These are phyloP conservation scores for Brassica carinata DNA, from an alignment of 345 rosid genomes.

Conservation along the genomic window DNA sequence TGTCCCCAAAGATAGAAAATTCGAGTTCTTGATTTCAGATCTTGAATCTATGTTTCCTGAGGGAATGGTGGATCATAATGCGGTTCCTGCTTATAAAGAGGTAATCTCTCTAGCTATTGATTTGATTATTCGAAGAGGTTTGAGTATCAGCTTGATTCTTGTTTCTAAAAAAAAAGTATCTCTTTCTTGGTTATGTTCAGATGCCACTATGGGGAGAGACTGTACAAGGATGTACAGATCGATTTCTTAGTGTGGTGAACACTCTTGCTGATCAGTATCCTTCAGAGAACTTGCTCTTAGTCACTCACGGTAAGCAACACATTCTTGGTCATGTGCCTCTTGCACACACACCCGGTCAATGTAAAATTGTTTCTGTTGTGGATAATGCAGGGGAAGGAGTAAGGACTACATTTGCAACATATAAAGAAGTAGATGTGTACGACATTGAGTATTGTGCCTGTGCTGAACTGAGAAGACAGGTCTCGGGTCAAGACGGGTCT, in stretches of 20 bases:
- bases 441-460: slow-evolving; percentile 80
- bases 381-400: slow-evolving; percentile 82
- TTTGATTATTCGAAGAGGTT: background rate
- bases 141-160: background rate
- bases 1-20: slow-evolving; percentile 63
- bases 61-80: slow-evolving; percentile 60
- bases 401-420: slow-evolving; percentile 63
- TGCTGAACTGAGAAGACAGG: slow-evolving; percentile 57
- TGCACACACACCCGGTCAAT: background rate
- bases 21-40: slow-evolving; percentile 53
- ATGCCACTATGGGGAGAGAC: slow-evolving; percentile 79
- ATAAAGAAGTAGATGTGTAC: slow-evolving; percentile 47
- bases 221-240: slow-evolving; percentile 38
- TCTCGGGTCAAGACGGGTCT: slow-evolving; percentile 35
- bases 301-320: slow-evolving; percentile 67
- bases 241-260: slow-evolving; percentile 51
- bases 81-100: slow-evolving; percentile 52
- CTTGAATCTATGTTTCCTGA: slow-evolving; percentile 63
- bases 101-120: slow-evolving; percentile 32
- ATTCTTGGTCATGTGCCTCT: background rate
- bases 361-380: background rate
- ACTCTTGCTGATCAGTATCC: slow-evolving; percentile 82
- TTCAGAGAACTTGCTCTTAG: slow-evolving; percentile 69
- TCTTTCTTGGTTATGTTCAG: slow-evolving; percentile 39
- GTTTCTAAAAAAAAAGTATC: background rate